phyloP scores from a whole-genome alignment of 2,329 filamentous ascomycete genomes.

The Ophiostoma himal-ulmi region DNA sequence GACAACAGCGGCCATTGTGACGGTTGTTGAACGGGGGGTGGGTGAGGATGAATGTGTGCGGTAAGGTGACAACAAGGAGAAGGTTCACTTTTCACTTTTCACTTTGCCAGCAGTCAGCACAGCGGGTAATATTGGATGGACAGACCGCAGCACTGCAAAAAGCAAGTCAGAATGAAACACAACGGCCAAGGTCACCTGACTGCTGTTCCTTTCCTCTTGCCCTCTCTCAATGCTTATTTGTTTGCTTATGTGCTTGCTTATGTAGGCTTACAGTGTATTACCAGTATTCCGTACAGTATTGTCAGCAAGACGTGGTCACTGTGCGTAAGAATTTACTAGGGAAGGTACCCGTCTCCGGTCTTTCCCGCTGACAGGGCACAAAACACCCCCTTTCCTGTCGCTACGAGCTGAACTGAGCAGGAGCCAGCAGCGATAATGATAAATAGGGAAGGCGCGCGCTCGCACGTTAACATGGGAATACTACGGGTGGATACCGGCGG shows the following conservation, averaged over 20 bases:
- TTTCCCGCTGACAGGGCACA: background rate
- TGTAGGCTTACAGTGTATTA: background rate
- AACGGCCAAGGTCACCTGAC: background rate
- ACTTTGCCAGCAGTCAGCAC: background rate
- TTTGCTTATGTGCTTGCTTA: background rate
- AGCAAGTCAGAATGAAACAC: background rate
- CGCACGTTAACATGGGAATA: background rate
- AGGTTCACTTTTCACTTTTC: background rate
- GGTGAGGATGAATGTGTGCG: background rate
- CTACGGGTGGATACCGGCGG: background rate
- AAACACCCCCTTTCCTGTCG: background rate
- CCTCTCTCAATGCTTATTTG: background rate
- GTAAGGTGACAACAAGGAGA: background rate
- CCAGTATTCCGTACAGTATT: too few species aligned
- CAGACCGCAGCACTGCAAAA: background rate
- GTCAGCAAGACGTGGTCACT: background rate
- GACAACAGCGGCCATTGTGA: conserved; percentile 43
- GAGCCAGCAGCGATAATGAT: background rate
- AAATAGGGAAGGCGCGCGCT: background rate
- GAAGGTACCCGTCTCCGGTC: background rate
- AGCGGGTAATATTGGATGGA: background rate
- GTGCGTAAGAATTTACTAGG: background rate
- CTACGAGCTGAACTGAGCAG: background rate
- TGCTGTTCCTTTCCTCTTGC: background rate
- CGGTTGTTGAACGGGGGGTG: background rate